A percentile compares a stretch with the other conserved stretches of the same genome.
These are phyloP conservation scores for Hyaloscypha hepaticicola DNA, from an alignment of 495 filamentous ascomycete genomes.

Conservation along the genomic window DNA sequence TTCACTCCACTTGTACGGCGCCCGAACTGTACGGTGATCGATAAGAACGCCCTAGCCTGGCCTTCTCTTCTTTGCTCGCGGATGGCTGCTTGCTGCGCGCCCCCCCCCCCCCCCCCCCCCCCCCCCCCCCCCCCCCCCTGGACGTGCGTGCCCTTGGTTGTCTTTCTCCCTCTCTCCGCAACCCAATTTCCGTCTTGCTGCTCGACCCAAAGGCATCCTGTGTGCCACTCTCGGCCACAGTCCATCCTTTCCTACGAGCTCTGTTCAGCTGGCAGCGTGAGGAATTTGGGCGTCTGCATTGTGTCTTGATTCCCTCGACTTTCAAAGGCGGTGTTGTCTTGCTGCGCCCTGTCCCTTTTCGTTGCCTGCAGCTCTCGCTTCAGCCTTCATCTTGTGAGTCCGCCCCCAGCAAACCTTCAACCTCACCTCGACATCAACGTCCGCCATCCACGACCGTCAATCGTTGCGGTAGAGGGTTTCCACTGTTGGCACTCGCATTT, in stretches of 20 bases:
- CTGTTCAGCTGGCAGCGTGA: not conserved
- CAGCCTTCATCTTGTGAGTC: conserved; percentile 6
- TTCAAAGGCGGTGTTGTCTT: not conserved
- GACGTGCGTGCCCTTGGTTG: not conserved
- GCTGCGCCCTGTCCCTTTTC: conserved; percentile 4
- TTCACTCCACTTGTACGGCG: no score
- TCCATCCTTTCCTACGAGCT: not conserved
- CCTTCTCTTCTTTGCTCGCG: no score
- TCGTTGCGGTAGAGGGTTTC: conserved; percentile 11
- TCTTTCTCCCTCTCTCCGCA: not conserved
- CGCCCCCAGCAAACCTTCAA: conserved; percentile 9
- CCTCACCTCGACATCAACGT: conserved; percentile 1
- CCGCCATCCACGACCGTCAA: conserved; percentile 15
- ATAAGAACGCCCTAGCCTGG: no score
- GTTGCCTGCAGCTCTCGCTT: conserved; percentile 7
- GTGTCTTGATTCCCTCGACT: not conserved
- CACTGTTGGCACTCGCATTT: not conserved
- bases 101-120: no score
- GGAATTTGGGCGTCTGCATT: not conserved
- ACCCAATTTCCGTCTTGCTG: not conserved
- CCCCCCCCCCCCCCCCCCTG: no score
- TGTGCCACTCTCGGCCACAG: not conserved
- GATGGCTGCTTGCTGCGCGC: no score
- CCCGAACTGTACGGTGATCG: no score
- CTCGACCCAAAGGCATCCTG: not conserved